Base-by-base conservation (phyloP, 495 filamentous ascomycete genomes). In the Lasiosphaeria miniovina region DNA sequence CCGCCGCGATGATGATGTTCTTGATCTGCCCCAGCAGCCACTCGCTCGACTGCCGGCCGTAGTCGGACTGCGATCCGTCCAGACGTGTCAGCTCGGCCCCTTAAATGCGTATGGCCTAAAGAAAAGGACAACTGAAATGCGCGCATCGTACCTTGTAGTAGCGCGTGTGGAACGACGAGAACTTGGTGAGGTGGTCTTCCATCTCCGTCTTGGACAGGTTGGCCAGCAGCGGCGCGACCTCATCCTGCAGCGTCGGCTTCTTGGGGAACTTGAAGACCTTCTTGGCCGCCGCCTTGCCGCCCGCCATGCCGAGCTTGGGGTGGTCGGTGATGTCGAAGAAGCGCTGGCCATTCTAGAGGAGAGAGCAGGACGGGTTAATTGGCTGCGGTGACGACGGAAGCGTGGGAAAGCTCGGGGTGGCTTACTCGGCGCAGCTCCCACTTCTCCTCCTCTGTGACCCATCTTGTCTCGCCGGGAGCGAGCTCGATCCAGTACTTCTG, bases 321-420 rank as follows among this genome's bases (percentile, higher is more conserved):
- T 83, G 77, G 62, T 90, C 83, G 56, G 94, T 96, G 65, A 98
- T 90, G 74, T 98, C 94, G 80, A 98, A 96, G 78, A 98, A 98
- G 64, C 88, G 91, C 49, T 86, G 77, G 52, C 91, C 90, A 64
- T 89, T 78, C 93, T 96, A 61, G 38, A 58, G 34, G 31, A 61
- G 41, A 55, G 40, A 12, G 14, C 52, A 15, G 11, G 24, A 50
- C 31, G 48, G n/a, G 32, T 38, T 48, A 60, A 48, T 54, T 17
- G 53, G 4, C 6, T 11, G 52, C 48, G 35, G 9, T 11, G 31
- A 38, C 12, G 10, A 6, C 12, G 24, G 49, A 36, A 15, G 38
- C 3, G 9, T 5, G 11, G 17, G 36, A 14, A n/a, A 34, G 6
- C 4, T 9, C 54, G 48, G 14, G 32, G 36, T 32, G 15, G 74